Evolutionary conservation across 129 eudicot species (phyloP).

Genomic region (Rutidosis leptorrhynchoides): DNA sequence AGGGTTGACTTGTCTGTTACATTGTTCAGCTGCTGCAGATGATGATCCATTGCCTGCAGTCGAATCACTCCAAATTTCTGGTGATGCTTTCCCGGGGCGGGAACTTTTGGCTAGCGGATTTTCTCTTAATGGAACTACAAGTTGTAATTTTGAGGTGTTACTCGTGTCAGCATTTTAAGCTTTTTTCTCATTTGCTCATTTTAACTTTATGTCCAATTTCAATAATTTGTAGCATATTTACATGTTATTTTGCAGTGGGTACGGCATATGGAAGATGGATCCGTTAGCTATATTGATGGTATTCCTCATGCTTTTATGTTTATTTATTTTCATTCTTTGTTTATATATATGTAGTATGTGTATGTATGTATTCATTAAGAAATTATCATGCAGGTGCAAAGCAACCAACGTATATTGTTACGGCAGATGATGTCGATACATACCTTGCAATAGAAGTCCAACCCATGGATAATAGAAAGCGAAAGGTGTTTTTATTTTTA

Average conservation of each 20-base stretch:
- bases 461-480: slow-evolving; percentile 87
- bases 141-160: slow-evolving; percentile 92
- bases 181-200: slow-evolving; percentile 8
- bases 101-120: slow-evolving; percentile 88
- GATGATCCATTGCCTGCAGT: slow-evolving; percentile 93
- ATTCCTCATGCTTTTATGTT: slow-evolving; percentile 19
- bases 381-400: slow-evolving; percentile 66
- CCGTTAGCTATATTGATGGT: slow-evolving; percentile 84
- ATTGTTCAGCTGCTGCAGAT: slow-evolving; percentile 83
- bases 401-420: slow-evolving; percentile 83
- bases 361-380: too few species aligned
- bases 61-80: slow-evolving; percentile 85
- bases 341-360: background rate
- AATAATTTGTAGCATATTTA: slow-evolving; percentile 6
- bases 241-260: slow-evolving; percentile 70
- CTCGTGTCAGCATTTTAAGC: slow-evolving; percentile 22
- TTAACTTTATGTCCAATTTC: background rate
- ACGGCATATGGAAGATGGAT: slow-evolving; percentile 95
- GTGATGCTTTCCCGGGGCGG: slow-evolving; percentile 88
- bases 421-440: slow-evolving; percentile 90
- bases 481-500: slow-evolving; percentile 52
- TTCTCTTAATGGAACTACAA: slow-evolving; percentile 91
- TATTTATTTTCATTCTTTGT: background rate
- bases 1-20: slow-evolving; percentile 11
- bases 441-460: slow-evolving; percentile 94